Evolutionary conservation across 108 stramenopile genomes (phyloP).

Genomic region (Cyclotella choctawhatcheeana): DNA sequence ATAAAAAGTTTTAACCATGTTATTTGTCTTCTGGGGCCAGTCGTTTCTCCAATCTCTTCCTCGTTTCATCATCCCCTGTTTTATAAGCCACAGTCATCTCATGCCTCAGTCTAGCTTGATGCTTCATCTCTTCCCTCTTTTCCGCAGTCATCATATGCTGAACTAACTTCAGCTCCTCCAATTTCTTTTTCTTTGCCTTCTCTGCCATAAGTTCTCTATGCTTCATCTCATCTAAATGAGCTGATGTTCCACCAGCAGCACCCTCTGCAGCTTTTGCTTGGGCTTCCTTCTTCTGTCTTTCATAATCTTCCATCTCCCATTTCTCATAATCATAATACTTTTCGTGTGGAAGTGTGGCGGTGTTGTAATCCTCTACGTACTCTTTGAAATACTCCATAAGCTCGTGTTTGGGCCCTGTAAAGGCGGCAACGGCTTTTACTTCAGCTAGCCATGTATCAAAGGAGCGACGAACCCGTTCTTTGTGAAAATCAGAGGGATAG

Average conservation of each 20-base stretch:
- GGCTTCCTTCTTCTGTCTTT: slow-evolving; percentile 61
- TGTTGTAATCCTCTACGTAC: slow-evolving; percentile 96
- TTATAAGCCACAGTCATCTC: slow-evolving; percentile 88
- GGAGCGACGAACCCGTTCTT: slow-evolving; percentile 65
- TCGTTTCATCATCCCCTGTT: slow-evolving; percentile 73
- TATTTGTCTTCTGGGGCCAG: slow-evolving; percentile 64
- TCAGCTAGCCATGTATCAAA: slow-evolving; percentile 94
- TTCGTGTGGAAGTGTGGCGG: slow-evolving; percentile 90
- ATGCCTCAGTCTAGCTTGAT: slow-evolving; percentile 67
- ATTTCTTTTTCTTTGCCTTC: slow-evolving; percentile 45
- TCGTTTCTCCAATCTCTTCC: slow-evolving; percentile 69
- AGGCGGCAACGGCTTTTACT: slow-evolving; percentile 81
- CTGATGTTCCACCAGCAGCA: slow-evolving; percentile 31
- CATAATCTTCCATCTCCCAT: slow-evolving; percentile 96
- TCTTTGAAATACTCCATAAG: slow-evolving; percentile 87
- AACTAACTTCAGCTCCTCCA: slow-evolving; percentile 57
- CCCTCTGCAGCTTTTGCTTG: slow-evolving; percentile 21
- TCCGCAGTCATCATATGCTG: slow-evolving; percentile 63
- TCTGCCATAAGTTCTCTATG: slow-evolving; percentile 57
- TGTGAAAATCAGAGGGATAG: slow-evolving; percentile 70
- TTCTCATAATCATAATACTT: slow-evolving; percentile 96
- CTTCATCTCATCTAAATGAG: slow-evolving; percentile 44
- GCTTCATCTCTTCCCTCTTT: slow-evolving; percentile 83
- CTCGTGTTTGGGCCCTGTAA: slow-evolving; percentile 89
- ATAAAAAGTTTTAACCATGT: background rate